Evolutionary conservation across 1,284 basidiomycete species (phyloP).

Genomic region (Marasmius oreades): DNA sequence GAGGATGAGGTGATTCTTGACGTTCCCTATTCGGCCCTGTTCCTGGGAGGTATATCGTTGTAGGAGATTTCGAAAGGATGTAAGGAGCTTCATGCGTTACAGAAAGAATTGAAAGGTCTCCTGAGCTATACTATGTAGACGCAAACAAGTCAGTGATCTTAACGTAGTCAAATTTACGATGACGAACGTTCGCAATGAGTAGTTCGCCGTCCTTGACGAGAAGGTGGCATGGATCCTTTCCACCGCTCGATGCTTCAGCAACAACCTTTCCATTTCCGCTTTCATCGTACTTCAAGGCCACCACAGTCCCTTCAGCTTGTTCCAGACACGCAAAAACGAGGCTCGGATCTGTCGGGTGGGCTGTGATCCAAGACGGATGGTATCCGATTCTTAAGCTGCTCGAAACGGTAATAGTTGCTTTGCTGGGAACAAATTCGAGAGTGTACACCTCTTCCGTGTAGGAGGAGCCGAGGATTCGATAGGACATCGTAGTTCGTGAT

Average conservation of each 20-base stretch:
- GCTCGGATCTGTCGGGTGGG: constrained; percentile 40
- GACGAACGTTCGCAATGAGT: constrained; percentile 63
- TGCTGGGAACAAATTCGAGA: constrained; percentile 38
- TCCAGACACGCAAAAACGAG: constrained; percentile 52
- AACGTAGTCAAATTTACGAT: background rate
- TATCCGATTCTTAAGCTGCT: constrained; percentile 49
- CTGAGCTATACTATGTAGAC: constrained; percentile 54
- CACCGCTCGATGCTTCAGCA: constrained; percentile 46
- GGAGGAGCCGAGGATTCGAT: constrained; percentile 59
- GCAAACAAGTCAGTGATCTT: constrained; percentile 7
- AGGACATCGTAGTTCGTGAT: constrained; percentile 21
- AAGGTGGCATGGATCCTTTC: constrained; percentile 58
- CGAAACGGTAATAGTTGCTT: constrained; percentile 37
- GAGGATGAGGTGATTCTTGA: constrained; percentile 65
- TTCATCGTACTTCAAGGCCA: constrained; percentile 49
- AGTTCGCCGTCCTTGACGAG: constrained; percentile 47
- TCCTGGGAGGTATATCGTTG: constrained; percentile 40
- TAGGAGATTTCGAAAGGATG: constrained; percentile 27
- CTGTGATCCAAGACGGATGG: constrained; percentile 52
- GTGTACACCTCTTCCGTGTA: constrained; percentile 61
- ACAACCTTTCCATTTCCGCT: constrained; percentile 43
- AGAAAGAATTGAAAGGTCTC: constrained; percentile 49
- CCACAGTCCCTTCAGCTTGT: constrained; percentile 53
- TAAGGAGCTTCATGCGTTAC: constrained; percentile 45
- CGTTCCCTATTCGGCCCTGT: constrained; percentile 58